A percentile compares a stretch with the other conserved stretches of the same genome.
phyloP scores from a whole-genome alignment of 106 monocot genomes.

The Dendrobium nobile region DNA sequence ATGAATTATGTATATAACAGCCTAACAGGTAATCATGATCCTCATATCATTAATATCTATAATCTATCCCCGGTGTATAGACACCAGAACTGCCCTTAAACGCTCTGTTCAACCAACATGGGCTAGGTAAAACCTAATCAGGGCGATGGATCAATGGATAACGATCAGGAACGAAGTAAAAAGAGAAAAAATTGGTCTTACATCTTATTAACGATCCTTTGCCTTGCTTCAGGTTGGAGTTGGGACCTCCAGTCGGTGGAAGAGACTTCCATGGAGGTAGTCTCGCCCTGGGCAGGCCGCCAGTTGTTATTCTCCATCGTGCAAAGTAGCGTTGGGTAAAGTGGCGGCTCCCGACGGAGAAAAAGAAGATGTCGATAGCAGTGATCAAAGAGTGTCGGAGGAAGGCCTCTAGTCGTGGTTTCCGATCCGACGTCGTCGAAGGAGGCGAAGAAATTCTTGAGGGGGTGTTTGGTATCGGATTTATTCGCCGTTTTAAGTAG shows the following conservation, averaged over 20 bases:
- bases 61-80: background rate
- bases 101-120: too few species aligned
- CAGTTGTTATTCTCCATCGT: conserved; percentile 14
- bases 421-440: too few species aligned
- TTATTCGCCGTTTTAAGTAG: too few species aligned
- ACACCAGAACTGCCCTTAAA: background rate
- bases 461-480: too few species aligned
- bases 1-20: background rate
- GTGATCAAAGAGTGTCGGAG: too few species aligned
- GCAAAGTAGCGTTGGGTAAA: too few species aligned
- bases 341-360: too few species aligned
- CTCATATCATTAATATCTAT: background rate
- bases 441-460: too few species aligned
- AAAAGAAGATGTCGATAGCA: too few species aligned
- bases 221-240: conserved; percentile 42
- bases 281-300: conserved; percentile 24
- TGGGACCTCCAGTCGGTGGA: conserved; percentile 46
- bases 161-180: background rate
- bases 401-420: too few species aligned
- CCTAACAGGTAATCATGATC: background rate
- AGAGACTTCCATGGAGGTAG: conserved; percentile 3
- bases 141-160: background rate
- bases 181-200: conserved; percentile 1
- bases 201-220: conserved; percentile 66
- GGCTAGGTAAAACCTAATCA: too few species aligned